These are phyloP conservation scores for Chrysoporthe austroafricana DNA, from an alignment of 2,329 filamentous ascomycete genomes.

Conservation along the genomic window DNA sequence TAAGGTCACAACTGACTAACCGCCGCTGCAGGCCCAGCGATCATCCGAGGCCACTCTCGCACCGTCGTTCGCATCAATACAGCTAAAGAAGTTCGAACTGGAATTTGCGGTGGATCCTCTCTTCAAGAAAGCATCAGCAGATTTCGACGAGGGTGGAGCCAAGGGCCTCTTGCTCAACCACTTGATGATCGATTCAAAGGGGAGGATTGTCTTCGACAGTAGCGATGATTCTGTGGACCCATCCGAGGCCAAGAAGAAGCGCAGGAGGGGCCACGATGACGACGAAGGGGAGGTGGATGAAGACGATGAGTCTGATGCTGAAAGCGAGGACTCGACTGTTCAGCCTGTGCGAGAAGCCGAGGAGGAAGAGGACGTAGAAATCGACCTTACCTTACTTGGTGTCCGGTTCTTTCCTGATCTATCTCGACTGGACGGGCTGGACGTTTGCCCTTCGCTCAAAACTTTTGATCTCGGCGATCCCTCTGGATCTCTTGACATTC, in stretches of 20 bases:
- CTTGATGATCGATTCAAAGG: constrained; percentile 89
- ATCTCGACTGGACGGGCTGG: constrained; percentile 75
- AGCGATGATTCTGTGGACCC: constrained; percentile 78
- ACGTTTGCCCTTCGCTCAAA: constrained; percentile 94
- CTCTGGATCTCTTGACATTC: constrained; percentile 83
- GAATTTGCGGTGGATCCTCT: constrained; percentile 96
- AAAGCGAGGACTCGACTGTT: constrained; percentile 40
- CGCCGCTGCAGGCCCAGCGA: constrained; percentile 58
- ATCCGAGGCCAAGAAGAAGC: constrained; percentile 45
- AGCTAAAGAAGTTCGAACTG: constrained; percentile 96
- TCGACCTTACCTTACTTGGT: constrained; percentile 77
- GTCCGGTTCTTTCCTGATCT: constrained; percentile 87
- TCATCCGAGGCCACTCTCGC: constrained; percentile 94
- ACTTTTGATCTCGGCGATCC: constrained; percentile 89
- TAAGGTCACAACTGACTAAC: constrained; percentile 31
- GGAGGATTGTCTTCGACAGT: constrained; percentile 96
- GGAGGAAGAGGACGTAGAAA: constrained; percentile 66
- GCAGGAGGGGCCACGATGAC: constrained; percentile 36
- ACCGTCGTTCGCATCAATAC: constrained; percentile 82
- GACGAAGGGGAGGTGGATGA: constrained; percentile 43
- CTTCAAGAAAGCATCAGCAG: constrained; percentile 98
- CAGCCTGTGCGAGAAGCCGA: constrained; percentile 51
- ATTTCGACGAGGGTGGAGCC: constrained; percentile 97
- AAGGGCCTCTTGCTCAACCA: constrained; percentile 95
- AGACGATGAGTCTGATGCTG: constrained; percentile 45